Evolutionary conservation across 78 protist genomes (phyloP).

Genomic region (Chrysochromulina parva): DNA sequence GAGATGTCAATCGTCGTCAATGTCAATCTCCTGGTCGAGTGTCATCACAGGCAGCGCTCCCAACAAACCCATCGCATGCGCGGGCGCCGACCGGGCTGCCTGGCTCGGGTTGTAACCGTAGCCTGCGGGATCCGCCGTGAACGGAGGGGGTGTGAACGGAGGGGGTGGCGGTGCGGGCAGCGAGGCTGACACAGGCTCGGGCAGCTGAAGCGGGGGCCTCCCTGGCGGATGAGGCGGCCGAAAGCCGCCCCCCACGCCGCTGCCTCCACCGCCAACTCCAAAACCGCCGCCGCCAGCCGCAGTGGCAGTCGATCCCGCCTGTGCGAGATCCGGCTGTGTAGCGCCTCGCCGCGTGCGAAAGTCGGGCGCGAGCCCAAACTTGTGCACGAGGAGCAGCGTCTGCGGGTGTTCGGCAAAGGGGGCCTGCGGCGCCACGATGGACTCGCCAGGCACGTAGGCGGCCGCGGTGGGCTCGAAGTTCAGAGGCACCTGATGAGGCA

Average conservation of each 20-base stretch:
- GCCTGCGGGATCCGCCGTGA: background rate
- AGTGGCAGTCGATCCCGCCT: background rate
- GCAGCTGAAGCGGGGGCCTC: background rate
- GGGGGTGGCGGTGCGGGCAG: background rate
- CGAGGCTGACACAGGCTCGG: background rate
- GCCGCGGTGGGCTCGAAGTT: background rate
- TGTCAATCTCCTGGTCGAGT: background rate
- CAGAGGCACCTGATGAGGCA: background rate
- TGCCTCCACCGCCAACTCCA: background rate
- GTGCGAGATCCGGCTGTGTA: background rate
- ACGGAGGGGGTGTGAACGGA: background rate
- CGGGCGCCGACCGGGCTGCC: too few relatives aligned
- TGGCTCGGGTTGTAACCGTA: too few relatives aligned
- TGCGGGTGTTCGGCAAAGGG: background rate
- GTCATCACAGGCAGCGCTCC: too few relatives aligned
- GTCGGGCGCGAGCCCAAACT: background rate
- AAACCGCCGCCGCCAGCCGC: background rate
- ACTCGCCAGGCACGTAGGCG: background rate
- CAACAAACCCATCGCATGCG: too few relatives aligned
- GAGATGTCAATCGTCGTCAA: background rate
- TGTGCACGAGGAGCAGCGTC: background rate
- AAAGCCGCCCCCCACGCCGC: background rate
- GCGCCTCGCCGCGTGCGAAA: background rate
- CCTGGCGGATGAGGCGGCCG: background rate
- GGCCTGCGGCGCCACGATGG: background rate